Base-by-base conservation (phyloP, 1,284 basidiomycete species). In the Leccinum solheimii region DNA sequence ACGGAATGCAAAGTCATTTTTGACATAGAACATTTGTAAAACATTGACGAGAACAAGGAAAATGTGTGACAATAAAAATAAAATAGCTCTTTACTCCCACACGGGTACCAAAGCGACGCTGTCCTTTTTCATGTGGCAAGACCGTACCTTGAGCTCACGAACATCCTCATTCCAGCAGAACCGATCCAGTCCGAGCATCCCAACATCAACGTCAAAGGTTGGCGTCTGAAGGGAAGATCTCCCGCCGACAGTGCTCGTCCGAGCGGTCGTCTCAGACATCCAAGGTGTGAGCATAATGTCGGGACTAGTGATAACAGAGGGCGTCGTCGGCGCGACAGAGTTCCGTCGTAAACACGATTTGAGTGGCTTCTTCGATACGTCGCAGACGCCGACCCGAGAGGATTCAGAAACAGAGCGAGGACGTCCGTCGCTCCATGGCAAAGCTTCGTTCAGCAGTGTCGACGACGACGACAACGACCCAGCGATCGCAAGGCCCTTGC, bases 111-210 rank as follows among this genome's bases (percentile, higher is more conserved):
- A 26, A 8, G 60, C 67, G 10, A 60, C 1, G 3, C 69, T 69
- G 27, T 72, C 72, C 26, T 67, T 60, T 23, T 61, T 73, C 21
- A 43, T 50, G 3, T 72, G 64, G 3, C 5, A 62, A 11, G 63
- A 38, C 19, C 10, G 60, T 2, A 56, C 51, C 27, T 48, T 61
- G 1, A 57, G 36, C n/a, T 68, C 69, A n/a, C 58, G 60, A 49
- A 45, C 34, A 8, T 67, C 58, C 16, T 55, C 61, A n/a, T 56
- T 61, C 67, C 69, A 72, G 30, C 32, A 27, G 30, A 68, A 71
- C 11, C 62, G 57, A 50, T 73, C 65, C 4, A 74, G 72, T 45
- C 69, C 67, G 9, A 70, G 58, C 23, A 66, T 61, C 16, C 69
- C 60, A 48, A 71, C 64, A 10, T 70, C 68, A 1, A 63, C 56